Conservation (phyloP, 805 yeast genomes). For the Lachancea dasiensis region DNA sequence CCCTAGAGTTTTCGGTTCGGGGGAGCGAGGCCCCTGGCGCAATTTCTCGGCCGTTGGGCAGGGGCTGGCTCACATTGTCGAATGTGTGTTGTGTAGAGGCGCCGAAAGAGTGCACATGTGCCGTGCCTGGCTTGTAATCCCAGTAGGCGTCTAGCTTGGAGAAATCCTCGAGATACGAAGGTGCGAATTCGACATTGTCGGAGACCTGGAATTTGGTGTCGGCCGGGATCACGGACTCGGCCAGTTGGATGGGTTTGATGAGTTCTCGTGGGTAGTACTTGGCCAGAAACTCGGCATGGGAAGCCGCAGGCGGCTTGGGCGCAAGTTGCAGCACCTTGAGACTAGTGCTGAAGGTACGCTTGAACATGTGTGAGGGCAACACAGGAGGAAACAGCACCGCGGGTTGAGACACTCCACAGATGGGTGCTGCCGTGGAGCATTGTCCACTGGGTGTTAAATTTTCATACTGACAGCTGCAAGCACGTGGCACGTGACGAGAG, state of each 20-base stretch:
- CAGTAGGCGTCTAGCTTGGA: slow-evolving; percentile 66
- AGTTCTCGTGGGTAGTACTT: slow-evolving; percentile 80
- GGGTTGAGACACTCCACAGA: no score
- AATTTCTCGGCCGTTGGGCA: slow-evolving; percentile 20
- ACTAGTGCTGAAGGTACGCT: slow-evolving; percentile 19
- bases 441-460: no score
- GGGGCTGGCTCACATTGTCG: slow-evolving; percentile 21
- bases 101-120: slow-evolving; percentile 20
- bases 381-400: no score
- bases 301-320: slow-evolving; percentile 6
- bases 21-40: slow-evolving; percentile 24
- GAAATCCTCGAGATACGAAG: slow-evolving; percentile 66
- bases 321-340: slow-evolving; percentile 17
- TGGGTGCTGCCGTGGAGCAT: no score
- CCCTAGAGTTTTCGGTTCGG: slow-evolving; percentile 13
- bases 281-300: slow-evolving; percentile 38
- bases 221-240: slow-evolving; percentile 72
- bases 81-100: slow-evolving; percentile 17
- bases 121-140: slow-evolving; percentile 44
- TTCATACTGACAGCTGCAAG: no score
- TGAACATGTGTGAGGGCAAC: slow-evolving; percentile 12
- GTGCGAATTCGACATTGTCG: slow-evolving; percentile 53
- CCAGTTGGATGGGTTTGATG: slow-evolving; percentile 71
- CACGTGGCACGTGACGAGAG: no score
- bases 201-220: slow-evolving; percentile 44